Conservation (phyloP, 768 basidiomycete species). For the Pisolithus tinctorius region DNA sequence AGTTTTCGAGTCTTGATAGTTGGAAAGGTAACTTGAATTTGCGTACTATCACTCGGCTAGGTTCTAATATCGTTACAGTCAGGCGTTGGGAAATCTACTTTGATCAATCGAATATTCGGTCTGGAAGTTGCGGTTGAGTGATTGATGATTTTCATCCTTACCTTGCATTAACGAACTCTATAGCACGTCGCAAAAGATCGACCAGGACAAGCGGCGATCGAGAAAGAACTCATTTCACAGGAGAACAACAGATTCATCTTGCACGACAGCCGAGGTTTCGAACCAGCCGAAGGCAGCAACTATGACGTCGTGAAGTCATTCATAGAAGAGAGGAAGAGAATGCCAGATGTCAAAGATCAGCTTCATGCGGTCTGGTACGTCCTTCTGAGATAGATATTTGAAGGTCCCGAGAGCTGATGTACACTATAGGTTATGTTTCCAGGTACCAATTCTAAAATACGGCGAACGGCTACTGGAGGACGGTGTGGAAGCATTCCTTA, state of each 20-base stretch:
- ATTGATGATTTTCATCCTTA: too few relatives aligned
- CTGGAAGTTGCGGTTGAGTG: background rate
- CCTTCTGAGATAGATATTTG: too few relatives aligned
- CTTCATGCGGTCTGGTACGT: slow-evolving; percentile 11
- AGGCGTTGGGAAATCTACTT: too few relatives aligned
- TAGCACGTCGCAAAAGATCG: background rate
- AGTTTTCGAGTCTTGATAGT: background rate
- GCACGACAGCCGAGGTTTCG: slow-evolving; percentile 9
- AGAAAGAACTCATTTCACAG: slow-evolving; percentile 4
- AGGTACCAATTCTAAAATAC: too few relatives aligned
- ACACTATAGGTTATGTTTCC: background rate
- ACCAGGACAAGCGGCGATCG: slow-evolving; percentile 2
- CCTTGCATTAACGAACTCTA: too few relatives aligned
- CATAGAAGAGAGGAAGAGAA: background rate
- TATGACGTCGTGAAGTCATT: background rate
- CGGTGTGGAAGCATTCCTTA: background rate
- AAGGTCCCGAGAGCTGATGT: too few relatives aligned
- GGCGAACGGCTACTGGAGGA: too few relatives aligned
- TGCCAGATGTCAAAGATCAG: background rate
- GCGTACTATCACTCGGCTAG: background rate
- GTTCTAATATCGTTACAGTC: background rate
- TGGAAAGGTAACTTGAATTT: background rate
- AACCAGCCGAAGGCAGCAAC: too few relatives aligned
- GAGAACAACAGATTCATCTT: slow-evolving; percentile 7
- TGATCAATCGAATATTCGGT: too few relatives aligned